A percentile compares a stretch with the other conserved stretches of the same genome.
phyloP scores from a whole-genome alignment of 768 basidiomycete species.

The Tricholoma sp. region DNA sequence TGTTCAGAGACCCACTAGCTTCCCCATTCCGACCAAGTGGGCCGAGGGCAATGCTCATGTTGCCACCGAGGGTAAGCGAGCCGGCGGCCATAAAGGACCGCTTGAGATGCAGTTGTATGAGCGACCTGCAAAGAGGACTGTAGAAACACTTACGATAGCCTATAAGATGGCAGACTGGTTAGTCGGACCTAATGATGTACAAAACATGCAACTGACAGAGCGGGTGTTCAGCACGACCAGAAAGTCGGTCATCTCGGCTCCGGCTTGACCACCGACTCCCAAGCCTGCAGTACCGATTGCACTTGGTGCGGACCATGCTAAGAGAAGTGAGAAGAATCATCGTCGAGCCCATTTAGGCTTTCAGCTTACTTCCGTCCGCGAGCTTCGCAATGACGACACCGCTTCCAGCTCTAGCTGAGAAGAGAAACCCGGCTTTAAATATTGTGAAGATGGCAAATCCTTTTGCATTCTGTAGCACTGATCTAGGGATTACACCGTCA shows the following conservation, averaged over 20 bases:
- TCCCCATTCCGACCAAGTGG: slow-evolving; percentile 96
- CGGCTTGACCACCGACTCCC: slow-evolving; percentile 80
- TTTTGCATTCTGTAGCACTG: slow-evolving; percentile 45
- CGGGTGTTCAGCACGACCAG: slow-evolving; percentile 82
- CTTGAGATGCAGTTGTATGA: slow-evolving; percentile 24
- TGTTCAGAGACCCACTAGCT: slow-evolving; percentile 76
- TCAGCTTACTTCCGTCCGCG: slow-evolving; percentile 68
- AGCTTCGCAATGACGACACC: slow-evolving; percentile 87
- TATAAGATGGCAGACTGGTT: slow-evolving; percentile 20
- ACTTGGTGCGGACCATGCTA: slow-evolving; percentile 91
- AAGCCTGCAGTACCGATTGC: slow-evolving; percentile 92
- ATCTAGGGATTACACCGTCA: slow-evolving; percentile 62
- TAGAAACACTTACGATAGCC: slow-evolving; percentile 55
- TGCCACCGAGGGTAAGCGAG: slow-evolving; percentile 85
- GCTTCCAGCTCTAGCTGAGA: slow-evolving; percentile 80
- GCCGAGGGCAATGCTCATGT: slow-evolving; percentile 84
- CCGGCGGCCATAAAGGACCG: slow-evolving; percentile 94
- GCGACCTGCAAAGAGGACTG: not conserved
- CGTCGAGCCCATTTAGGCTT: not conserved
- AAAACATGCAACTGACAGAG: slow-evolving; percentile 43
- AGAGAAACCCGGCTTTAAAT: slow-evolving; percentile 68
- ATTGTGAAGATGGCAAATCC: slow-evolving; percentile 92
- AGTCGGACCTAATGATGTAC: slow-evolving; percentile 4
- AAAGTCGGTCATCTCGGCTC: slow-evolving; percentile 89
- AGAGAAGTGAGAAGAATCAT: slow-evolving; percentile 1